phyloP scores from a whole-genome alignment of 495 filamentous ascomycete species.

The Podospora tetraspora region DNA sequence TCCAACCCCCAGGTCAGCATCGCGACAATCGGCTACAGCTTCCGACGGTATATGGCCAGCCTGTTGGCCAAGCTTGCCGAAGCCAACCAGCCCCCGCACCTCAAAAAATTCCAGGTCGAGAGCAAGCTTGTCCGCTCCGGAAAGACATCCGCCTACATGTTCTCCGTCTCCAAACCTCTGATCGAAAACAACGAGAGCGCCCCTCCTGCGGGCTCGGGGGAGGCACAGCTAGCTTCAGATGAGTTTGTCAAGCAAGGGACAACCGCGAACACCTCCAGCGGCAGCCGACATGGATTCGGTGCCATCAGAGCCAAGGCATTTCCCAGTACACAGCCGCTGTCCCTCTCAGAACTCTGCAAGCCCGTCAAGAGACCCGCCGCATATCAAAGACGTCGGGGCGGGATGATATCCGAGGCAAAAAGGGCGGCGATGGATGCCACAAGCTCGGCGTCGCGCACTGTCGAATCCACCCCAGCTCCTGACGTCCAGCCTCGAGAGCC shows the following conservation, averaged over 20 bases:
- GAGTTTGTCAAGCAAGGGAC: neutral
- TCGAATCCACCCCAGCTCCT: conserved; percentile 1
- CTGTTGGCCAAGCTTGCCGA: conserved; percentile 37
- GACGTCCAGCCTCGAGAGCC: neutral
- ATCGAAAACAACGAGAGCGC: conserved; percentile 8
- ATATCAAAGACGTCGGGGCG: conserved; percentile 26
- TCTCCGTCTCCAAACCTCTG: conserved; percentile 23
- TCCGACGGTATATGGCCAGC: conserved; percentile 41
- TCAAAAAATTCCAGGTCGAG: conserved; percentile 39
- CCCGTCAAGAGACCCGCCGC: conserved; percentile 17
- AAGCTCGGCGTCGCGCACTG: neutral
- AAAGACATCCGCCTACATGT: conserved; percentile 45
- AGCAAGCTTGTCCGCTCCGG: conserved; percentile 38
- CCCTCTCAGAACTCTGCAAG: conserved; percentile 21
- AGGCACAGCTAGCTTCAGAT: neutral
- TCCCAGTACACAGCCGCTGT: conserved; percentile 8
- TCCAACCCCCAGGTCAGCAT: conserved; percentile 41
- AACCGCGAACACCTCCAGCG: neutral
- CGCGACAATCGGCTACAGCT: conserved; percentile 38
- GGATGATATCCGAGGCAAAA: conserved; percentile 7
- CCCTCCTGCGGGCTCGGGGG: no score
- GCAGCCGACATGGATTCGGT: conserved; percentile 27
- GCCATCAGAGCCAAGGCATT: conserved; percentile 20
- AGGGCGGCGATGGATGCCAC: neutral
- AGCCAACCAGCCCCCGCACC: conserved; percentile 40